Conservation (phyloP, 129 eudicot species). For the Pseudognaphalium luteoalbum region DNA sequence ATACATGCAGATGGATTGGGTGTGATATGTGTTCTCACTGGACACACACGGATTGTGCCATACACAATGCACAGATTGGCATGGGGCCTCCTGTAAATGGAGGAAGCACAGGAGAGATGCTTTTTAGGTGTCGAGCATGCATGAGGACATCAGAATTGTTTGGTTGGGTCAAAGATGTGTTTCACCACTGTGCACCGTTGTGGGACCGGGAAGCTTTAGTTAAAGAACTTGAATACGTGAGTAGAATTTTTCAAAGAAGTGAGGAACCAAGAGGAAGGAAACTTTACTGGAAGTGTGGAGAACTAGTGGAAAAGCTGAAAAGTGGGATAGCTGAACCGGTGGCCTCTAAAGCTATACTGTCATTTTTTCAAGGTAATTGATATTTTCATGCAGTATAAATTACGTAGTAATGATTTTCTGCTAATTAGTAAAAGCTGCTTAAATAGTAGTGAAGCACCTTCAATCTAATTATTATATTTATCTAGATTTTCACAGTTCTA, state of each 20-base stretch:
- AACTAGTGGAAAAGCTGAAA: conserved; percentile 66
- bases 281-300: conserved; percentile 73
- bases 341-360: conserved; percentile 58
- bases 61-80: conserved; percentile 80
- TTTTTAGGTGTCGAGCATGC: conserved; percentile 90
- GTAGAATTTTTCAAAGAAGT: conserved; percentile 76
- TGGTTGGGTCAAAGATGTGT: conserved; percentile 98
- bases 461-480: neutral
- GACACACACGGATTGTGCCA: conserved; percentile 98
- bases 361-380: conserved; percentile 67
- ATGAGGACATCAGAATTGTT: conserved; percentile 81
- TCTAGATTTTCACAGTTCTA: neutral
- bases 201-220: conserved; percentile 80
- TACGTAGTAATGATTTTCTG: neutral
- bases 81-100: conserved; percentile 68
- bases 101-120: conserved; percentile 73
- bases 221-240: conserved; percentile 77
- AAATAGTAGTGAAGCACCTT: neutral
- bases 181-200: conserved; percentile 77
- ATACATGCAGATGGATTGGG: conserved; percentile 95
- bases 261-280: conserved; percentile 77
- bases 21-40: conserved; percentile 93
- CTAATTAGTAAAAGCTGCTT: neutral
- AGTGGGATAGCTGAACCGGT: conserved; percentile 59
- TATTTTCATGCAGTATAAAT: neutral